A percentile compares a stretch with the other conserved stretches of the same genome.
phyloP scores from a whole-genome alignment of 768 basidiomycete species.

The Aureoboletus auriporus region DNA sequence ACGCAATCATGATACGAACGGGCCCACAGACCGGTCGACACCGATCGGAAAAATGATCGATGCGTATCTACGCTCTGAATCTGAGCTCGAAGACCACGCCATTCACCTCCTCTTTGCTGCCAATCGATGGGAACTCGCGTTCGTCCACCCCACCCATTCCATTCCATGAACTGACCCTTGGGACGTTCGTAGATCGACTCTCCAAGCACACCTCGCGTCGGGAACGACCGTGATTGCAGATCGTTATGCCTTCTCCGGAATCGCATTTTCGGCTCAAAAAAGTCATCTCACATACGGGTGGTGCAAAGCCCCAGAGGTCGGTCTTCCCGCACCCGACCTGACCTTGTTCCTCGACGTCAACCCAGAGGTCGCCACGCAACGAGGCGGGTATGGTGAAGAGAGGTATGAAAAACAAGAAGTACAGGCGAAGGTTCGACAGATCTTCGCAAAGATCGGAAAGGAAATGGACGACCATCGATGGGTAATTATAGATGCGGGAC shows the following conservation, averaged over 20 bases:
- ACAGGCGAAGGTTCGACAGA: constrained; percentile 58
- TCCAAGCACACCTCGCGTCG: constrained; percentile 50
- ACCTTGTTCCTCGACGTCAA: constrained; percentile 83
- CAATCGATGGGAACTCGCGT: constrained; percentile 96
- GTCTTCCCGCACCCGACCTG: constrained; percentile 85
- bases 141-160: constrained; percentile 20
- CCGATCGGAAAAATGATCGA: constrained; percentile 92
- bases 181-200: constrained; percentile 44
- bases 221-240: constrained; percentile 85
- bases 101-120: constrained; percentile 95
- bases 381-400: constrained; percentile 85
- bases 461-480: constrained; percentile 49
- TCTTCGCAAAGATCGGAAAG: constrained; percentile 54
- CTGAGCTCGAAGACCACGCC: constrained; percentile 86
- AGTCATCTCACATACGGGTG: constrained; percentile 63
- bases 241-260: constrained; percentile 94
- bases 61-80: constrained; percentile 76
- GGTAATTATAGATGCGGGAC: constrained; percentile 59
- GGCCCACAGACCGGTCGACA: constrained; percentile 75
- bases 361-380: constrained; percentile 58
- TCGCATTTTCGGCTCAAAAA: constrained; percentile 79
- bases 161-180: background rate
- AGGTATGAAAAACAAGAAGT: constrained; percentile 81
- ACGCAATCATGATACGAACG: background rate
- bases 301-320: constrained; percentile 84